Evolutionary conservation across 2,329 filamentous ascomycete genomes (phyloP), one percentile per base, ranked within the genome.

Genomic region (Neonectria faginata): DNA sequence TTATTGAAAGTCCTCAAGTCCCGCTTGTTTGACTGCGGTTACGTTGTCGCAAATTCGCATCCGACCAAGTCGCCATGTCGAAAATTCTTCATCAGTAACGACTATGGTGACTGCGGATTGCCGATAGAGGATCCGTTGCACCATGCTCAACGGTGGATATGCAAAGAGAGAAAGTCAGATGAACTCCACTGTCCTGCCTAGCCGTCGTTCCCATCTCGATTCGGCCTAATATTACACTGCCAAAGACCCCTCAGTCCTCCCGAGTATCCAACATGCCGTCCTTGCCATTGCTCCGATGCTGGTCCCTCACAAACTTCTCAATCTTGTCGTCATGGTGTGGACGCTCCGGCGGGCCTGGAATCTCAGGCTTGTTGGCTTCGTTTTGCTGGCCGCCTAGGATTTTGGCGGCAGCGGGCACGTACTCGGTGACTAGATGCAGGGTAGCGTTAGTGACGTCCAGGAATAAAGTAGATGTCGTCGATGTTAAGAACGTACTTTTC

Each of bases 281-380:
- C 11, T 75, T 67, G 31, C 70, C 76, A 64, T 80, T 82, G 73
- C 84, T 86, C 42, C 80, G 74, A 69, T 87, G 83, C 75, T 86
- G 84, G 53, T 86, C 83, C 54, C 82, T 79, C 33, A 87, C 75
- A 64, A 87, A 87, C 29, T 85, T 82, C 65, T 85, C 84, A 54
- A 87, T 85, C 68, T 83, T 80, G 5, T 71, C 57, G 66, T 86
- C 85, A 59, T 86, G 80, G 22, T 76, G 66, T 0, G 83, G 84
- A 14, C 83, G 77, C 11, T 80, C 69, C 3, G 83, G 84, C 14
- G 80, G 80, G 3, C 78, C 81, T 1, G 75, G 64, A 14, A 73
- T 36, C 6, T 71, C 62, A 7, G 62, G 60, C 57, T 70, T 67
- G 6, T 68, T 61, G 4, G 67, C 58, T 9, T 75, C 62, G 52